Evolutionary conservation across 805 yeast genomes (phyloP), one percentile per base, ranked within the genome.

Genomic region (Blastobotrys peoriensis): DNA sequence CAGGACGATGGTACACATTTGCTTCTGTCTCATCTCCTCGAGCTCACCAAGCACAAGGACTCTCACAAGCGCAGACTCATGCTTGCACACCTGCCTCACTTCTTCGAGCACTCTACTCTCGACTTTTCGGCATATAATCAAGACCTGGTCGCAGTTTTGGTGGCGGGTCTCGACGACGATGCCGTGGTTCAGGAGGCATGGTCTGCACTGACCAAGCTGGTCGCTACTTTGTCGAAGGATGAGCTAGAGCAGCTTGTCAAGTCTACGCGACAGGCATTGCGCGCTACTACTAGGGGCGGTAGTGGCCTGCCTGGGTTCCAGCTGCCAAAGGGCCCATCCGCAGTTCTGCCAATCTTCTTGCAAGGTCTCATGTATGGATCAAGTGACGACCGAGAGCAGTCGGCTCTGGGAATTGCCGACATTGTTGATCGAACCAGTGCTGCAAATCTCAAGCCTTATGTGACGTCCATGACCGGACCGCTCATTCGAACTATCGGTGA

Each of bases 401-500:
- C 96, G 23, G 98, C 98, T 0, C 67, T 82, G 58, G 96, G 87
- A 46, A 86, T 93, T 57, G 93, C 95, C 3, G 89, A 82, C 58
- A 68, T 93, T 47, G 84, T 89, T 38, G 83, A 81, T 38, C 80
- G 87, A 57, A 86, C 98, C 0, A 81, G 93, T n/a, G 71, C 76
- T 8, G 79, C 75, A 47, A 45, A 54, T 25, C 76, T 93, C 65
- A 85, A 81, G 63, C 86, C 96, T 27, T 86, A 81, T 65, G 96
- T 94, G 18, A 91, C 98, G 5, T 79, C 80, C 21, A 86, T 94
- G 51, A 89, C 96, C 21, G 99, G 99, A 67, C 98, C 98, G 33
- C 74, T 93, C 60, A 93, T 93, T 66, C 87, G 99, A 73, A 95
- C 91, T 45, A 86, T 91, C 60, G 98, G 99, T 59, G 99, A 93